Percentiles rank a stretch among this genome's conserved stretches.
These are phyloP conservation scores for Omphalotus guepiniiformis DNA, from an alignment of 768 basidiomycete genomes.

Conservation along the genomic window DNA sequence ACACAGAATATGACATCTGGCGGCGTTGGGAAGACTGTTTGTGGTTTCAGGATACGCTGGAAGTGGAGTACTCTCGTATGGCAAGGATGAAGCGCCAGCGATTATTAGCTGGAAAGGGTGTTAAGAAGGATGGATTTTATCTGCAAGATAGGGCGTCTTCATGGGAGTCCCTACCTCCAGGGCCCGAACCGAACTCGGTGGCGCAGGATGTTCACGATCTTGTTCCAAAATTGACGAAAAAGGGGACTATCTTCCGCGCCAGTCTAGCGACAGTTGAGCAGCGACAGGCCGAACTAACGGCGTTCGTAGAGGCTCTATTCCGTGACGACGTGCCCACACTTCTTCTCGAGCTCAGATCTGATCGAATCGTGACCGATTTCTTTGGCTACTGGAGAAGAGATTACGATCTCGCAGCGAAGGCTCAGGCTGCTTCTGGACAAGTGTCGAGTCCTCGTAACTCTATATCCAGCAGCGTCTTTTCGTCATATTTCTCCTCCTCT, in stretches of 20 bases:
- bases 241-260: conserved; percentile 67
- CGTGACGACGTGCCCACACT: conserved; percentile 59
- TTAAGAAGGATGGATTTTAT: conserved; percentile 70
- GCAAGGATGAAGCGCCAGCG: conserved; percentile 67
- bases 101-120: conserved; percentile 67
- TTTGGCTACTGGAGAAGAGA: conserved; percentile 78
- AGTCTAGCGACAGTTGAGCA: conserved; percentile 63
- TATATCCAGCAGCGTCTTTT: conserved; percentile 50
- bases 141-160: conserved; percentile 73
- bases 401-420: conserved; percentile 51
- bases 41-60: conserved; percentile 67
- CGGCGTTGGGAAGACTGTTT: conserved; percentile 82
- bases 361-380: conserved; percentile 62
- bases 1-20: conserved; percentile 67
- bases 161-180: conserved; percentile 81
- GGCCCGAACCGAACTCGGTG: conserved; percentile 73
- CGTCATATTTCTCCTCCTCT: conserved; percentile 54
- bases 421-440: conserved; percentile 17
- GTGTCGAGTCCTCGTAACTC: conserved; percentile 34
- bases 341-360: conserved; percentile 59
- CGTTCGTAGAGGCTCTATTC: conserved; percentile 58
- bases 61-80: conserved; percentile 56
- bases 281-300: conserved; percentile 54
- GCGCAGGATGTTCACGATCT: conserved; percentile 63
- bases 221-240: conserved; percentile 67